These are phyloP conservation scores for Colletotrichum tanaceti DNA, from an alignment of 2,329 filamentous ascomycete genomes.

Conservation along the genomic window DNA sequence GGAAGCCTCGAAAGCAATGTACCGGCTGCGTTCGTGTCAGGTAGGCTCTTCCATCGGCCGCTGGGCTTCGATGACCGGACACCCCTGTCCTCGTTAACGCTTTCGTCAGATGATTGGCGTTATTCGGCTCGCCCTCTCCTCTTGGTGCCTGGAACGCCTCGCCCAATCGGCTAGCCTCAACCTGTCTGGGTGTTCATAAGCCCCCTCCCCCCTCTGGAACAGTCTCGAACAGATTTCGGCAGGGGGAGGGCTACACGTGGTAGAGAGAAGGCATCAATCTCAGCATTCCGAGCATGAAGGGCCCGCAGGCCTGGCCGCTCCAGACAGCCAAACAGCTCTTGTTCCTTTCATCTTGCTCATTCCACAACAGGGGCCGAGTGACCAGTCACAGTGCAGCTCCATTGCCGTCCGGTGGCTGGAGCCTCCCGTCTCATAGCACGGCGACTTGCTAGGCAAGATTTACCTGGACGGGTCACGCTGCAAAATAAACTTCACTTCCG, in stretches of 20 bases:
- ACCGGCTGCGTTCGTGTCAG: conserved; percentile 11
- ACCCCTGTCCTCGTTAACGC: conserved; percentile 12
- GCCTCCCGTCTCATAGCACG: neutral
- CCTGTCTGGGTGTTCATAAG: conserved; percentile 7
- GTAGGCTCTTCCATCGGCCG: neutral
- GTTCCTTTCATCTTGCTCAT: neutral
- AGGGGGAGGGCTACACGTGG: conserved; percentile 32
- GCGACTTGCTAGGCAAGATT: neutral
- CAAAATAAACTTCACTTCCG: neutral
- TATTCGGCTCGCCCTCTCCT: conserved; percentile 1
- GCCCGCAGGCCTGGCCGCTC: conserved; percentile 18
- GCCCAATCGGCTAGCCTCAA: conserved; percentile 20
- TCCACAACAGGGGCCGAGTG: neutral
- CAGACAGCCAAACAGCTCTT: conserved; percentile 7
- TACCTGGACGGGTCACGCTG: neutral
- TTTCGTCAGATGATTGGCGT: conserved; percentile 35
- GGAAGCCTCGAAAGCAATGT: neutral
- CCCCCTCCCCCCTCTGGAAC: neutral
- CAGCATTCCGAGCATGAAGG: conserved; percentile 24
- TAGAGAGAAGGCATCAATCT: conserved; percentile 23
- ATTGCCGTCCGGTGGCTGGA: neutral
- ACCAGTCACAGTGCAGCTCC: neutral
- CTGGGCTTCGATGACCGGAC: neutral
- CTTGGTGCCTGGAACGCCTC: conserved; percentile 9
- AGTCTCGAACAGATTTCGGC: conserved; percentile 26